Base-by-base conservation (phyloP, 768 basidiomycete genomes). In the Agaricus blazei region DNA sequence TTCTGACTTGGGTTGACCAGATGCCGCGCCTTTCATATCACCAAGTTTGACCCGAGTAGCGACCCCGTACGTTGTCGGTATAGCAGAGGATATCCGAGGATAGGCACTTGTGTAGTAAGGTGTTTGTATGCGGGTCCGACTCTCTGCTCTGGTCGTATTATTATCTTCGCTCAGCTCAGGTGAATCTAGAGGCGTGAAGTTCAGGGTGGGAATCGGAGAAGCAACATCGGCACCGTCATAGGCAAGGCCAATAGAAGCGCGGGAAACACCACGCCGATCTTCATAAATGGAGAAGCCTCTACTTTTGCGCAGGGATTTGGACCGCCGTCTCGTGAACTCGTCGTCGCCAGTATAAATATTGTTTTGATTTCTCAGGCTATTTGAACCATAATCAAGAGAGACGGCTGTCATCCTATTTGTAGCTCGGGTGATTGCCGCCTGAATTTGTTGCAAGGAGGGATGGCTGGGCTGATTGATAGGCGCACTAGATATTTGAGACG, bases 81-180 rank as follows among this genome's bases (percentile, higher is more conserved):
- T 48, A 6, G 38, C 68, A 19, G 73, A 70, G 12, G 85, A 85
- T 27, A 73, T 72, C 41, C 82, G 82, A 63, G 79, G 76, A 67
- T 82, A 78, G 5, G 80, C 75, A 3, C 79, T 74, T 8, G 79
- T 76, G 56, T 81, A 83, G 62, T 89, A 86, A 5, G 85, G 77
- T 8, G 86, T 87, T 65, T 87, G 85, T 60, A 88, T 83, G 36
- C 79, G 80, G 46, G 78, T 80, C 37, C 87, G 82, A 38, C 87
- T 83, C 54, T 79, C 81, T 23, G 57, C 40, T 9, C 44, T 26
- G 19, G 47, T 46, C 42, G 60, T 9, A 36, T 44, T n/a, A 67
- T 52, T 45, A 19, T 31, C 42, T 34, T 46, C 37, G 4, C 29
- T 28, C 5, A 31, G 24, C n/a, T 23, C 26, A 26, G 43, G 54